Base-by-base conservation (phyloP, 2,329 filamentous ascomycete species). In the Didymella keratinophila region DNA sequence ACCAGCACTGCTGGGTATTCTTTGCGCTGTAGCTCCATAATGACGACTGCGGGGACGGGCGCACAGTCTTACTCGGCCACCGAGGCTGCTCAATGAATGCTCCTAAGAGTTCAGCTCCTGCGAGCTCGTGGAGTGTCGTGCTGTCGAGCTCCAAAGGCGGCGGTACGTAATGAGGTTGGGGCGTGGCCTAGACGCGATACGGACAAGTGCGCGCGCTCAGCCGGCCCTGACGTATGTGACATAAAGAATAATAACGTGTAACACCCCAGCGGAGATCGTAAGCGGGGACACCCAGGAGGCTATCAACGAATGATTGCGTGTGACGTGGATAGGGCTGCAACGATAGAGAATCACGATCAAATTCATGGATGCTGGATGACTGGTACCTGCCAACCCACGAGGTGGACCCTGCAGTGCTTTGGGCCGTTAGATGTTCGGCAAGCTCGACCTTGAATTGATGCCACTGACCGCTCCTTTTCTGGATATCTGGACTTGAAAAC, bases 1-100 rank as follows among this genome's bases (percentile, higher is more conserved):
- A 97, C 94, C 89, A 97, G 89, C 86, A 98, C 89, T 70, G 88
- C 89, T 78, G 94, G 93, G 83, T 98, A 98, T 80, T 97, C 94
- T 78, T 90, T 85, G 80, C 93, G 87, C 76, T 91, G 89, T 74
- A 94, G 85, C 73, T 89, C 89, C 76, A 80, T 80, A 63, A 66
- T 80, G 64, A 66, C 65, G 64, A 49, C 52, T 57, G 60, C 47
- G 52, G 64, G 56, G 59, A 58, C 58, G 56, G 64, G 71, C 67
- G 68, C 71, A 67, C 68, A 67, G 71, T 71, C 72, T 72, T 72
- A 61, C 64, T 51, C 56, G 48, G 46, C 8, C 20, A 36, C 51
- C 28, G 14, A 16, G 23, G 32, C 23, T 28, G 6, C 47, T 48
- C 56, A 49, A 45, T 52, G 36, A 23, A 44, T 51, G 42, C 51